Evolutionary conservation across 345 rosid species (phyloP), one percentile per base, ranked within the genome.

Genomic region (Murraya paniculata): DNA sequence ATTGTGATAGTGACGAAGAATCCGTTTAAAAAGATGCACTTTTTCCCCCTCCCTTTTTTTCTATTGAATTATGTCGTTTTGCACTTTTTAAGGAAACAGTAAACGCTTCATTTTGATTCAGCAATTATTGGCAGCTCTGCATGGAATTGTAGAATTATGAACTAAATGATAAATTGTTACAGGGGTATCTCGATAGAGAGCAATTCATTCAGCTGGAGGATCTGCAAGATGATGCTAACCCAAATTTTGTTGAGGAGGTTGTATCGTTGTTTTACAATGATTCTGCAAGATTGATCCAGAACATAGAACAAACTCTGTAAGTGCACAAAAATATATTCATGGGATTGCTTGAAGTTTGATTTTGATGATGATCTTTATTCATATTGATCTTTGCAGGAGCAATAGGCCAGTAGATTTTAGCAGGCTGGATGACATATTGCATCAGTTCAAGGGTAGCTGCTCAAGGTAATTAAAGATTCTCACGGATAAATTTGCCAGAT

Each of bases 121-220:
- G 57, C 66, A 59, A 24, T 38, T 16, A 33, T n/a, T 13, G 5
- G 65, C 4, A 4, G 33, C 27, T 70, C 48, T 58, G 24, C 22
- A 21, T 57, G 27, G 25, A 9, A 58, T 9, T 28, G 14, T 57
- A 11, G 25, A 9, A 58, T 9, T 28, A 5, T 58, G 45, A 19
- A 25, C 14, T 21, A 48, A 24, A 55, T 58, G 77, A 62, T 31
- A 7, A 33, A 35, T 35, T 67, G 9, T 77, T 74, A 64, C 77
- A 91, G 95, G 95, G 92, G 4, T 90, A 86, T 71, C 91, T 91
- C n/a, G 95, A 91, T 25, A n/a, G 4, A n/a, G 95, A 90, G 27
- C 95, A 87, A 73, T 86, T 91, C 81, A 73, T 82, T 75, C 89
- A 85, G 74, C 90, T 91, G 53, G 95, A 91, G 85, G 93, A 91